A percentile compares a stretch with the other conserved stretches of the same genome.
phyloP scores from a whole-genome alignment of 140 eudicot species.

The Oenanthe javanica region DNA sequence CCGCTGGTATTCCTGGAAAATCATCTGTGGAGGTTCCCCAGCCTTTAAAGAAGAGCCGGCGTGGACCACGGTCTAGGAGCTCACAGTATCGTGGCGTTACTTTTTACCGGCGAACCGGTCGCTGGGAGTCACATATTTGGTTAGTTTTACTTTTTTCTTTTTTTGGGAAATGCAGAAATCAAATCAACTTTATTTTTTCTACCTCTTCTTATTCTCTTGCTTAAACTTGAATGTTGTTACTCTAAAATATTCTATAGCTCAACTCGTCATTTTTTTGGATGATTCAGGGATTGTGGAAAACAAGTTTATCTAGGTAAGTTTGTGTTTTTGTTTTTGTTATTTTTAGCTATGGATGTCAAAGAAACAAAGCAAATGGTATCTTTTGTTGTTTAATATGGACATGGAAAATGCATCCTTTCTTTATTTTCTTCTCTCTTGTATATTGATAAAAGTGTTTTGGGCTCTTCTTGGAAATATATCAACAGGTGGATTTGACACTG shows the following conservation, averaged over 20 bases:
- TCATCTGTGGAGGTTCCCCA: conserved; percentile 40
- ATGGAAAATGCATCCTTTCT: background rate
- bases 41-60: conserved; percentile 88
- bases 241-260: background rate
- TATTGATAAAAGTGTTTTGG: background rate
- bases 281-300: conserved; percentile 93
- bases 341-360: background rate
- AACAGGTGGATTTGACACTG: conserved; percentile 96
- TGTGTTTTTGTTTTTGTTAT: conserved; percentile 4
- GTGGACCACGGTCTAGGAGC: conserved; percentile 96
- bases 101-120: conserved; percentile 96
- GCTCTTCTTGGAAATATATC: background rate
- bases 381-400: background rate
- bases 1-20: conserved; percentile 25
- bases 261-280: background rate
- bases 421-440: background rate
- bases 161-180: background rate
- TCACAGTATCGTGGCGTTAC: conserved; percentile 98
- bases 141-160: conserved; percentile 11
- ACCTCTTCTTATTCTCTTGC: background rate
- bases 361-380: background rate
- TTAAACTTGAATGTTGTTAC: background rate
- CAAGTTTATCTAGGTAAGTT: conserved; percentile 91
- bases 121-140: conserved; percentile 99
- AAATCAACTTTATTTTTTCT: background rate